Evolutionary conservation across 352 stramenopile species (phyloP), one percentile per base, ranked within the genome.

Genomic region (Phytophthora sp.): DNA sequence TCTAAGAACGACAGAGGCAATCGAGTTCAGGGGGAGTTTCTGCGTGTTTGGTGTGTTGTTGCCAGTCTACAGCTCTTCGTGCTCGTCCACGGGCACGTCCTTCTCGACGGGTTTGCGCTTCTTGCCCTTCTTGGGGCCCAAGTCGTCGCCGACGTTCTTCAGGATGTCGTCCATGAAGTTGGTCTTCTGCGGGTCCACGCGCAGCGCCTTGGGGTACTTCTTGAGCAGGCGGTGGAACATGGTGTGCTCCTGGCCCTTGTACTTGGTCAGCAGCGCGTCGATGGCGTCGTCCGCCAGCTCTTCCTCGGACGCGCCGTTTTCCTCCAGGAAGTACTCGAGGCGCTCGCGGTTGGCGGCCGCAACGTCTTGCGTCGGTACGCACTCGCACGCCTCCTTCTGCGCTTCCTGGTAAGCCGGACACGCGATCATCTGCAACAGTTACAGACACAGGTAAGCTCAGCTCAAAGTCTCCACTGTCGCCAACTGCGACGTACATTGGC

Each of bases 331-430:
- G 44, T 91, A 73, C 28, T 77, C 62, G 1, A 94, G 58, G 1
- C 85, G 85, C 27, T 76, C 71, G 18, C 75, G 73, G 8, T 61
- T 81, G 9, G 75, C 66, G 5, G 24, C 50, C 10, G 45, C 62
- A 0, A 50, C 73, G 13, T 77, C 62, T 24, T 56, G 35, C 28
- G 58, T 64, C 1, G 66, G 23, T 12, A 91, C 81, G 49, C 85
- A 94, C 18, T 65, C 57, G n/a, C 85, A 94, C 23, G 85, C 85
- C 45, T 89, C 79, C n/a, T 74, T 72, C 53, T 94, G 85, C 10
- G 80, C 67, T 17, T 81, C 63, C 50, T 90, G 79, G 53, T 74
- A 94, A 4, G 81, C 85, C 20, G 77, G 76, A 45, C 85, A 92
- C 12, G 62, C 81, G n/a, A 91, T 76, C 67, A 89, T 86, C 69